phyloP scores from a whole-genome alignment of 768 basidiomycete genomes.

The Strobilomyces confusus region DNA sequence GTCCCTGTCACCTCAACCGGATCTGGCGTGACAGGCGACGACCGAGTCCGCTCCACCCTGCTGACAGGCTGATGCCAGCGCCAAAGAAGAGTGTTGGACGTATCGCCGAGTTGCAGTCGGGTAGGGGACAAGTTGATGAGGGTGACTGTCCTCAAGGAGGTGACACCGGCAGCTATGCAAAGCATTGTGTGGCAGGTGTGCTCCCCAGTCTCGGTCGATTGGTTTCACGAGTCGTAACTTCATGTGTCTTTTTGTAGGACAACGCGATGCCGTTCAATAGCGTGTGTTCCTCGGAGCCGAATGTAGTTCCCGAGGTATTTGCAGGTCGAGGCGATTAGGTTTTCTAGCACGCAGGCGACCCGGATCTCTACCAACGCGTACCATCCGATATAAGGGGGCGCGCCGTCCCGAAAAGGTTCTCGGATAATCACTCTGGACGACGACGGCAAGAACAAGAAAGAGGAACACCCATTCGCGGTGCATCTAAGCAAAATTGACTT shows the following conservation, averaged over 20 bases:
- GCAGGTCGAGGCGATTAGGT: conserved; percentile 38
- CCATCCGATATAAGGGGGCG: conserved; percentile 54
- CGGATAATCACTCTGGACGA: conserved; percentile 62
- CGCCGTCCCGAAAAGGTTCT: conserved; percentile 47
- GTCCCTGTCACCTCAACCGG: too few relatives aligned
- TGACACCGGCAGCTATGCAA: conserved; percentile 62
- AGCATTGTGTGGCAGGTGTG: conserved; percentile 56
- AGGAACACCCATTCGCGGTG: conserved; percentile 56
- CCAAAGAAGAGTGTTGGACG: conserved; percentile 65
- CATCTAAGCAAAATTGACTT: conserved; percentile 86
- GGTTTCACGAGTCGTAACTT: too few relatives aligned
- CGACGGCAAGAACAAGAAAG: conserved; percentile 46
- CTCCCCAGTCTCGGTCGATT: too few relatives aligned
- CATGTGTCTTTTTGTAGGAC: conserved; percentile 42
- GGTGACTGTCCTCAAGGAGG: conserved; percentile 66
- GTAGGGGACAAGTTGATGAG: conserved; percentile 71
- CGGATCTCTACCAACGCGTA: conserved; percentile 74
- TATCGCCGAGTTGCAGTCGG: conserved; percentile 66
- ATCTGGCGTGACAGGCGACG: too few relatives aligned
- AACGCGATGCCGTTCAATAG: conserved; percentile 79
- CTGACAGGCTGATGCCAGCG: conserved; percentile 59
- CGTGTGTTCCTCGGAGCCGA: conserved; percentile 56
- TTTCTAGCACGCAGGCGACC: conserved; percentile 41
- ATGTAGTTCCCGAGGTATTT: conserved; percentile 75
- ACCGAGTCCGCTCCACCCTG: too few relatives aligned